Conservation (phyloP, 306 rosid species). For the Vigna nakashimae region DNA sequence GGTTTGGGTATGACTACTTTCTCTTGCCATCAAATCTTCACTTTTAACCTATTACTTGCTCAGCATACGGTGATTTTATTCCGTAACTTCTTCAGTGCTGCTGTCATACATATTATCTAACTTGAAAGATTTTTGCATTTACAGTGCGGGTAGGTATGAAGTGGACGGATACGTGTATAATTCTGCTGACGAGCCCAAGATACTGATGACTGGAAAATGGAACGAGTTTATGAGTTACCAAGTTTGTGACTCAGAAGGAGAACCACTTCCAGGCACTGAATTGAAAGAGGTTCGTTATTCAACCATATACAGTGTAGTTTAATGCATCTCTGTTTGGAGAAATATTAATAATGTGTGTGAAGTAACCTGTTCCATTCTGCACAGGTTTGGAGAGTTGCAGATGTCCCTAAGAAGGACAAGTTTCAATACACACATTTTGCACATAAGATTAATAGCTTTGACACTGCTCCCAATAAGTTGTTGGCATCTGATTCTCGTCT, state of each 20-base stretch:
- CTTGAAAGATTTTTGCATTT: constrained; percentile 38
- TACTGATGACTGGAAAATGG: constrained; percentile 95
- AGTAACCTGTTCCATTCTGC: constrained; percentile 45
- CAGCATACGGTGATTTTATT: constrained; percentile 1
- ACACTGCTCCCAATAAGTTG: constrained; percentile 89
- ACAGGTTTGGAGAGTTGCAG: constrained; percentile 94
- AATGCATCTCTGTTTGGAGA: not conserved
- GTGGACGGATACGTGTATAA: constrained; percentile 90
- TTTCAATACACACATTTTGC: constrained; percentile 96
- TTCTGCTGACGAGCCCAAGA: constrained; percentile 82
- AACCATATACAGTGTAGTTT: constrained; percentile 1
- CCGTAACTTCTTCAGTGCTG: constrained; percentile 1
- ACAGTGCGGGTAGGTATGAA: constrained; percentile 91
- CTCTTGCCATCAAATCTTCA: constrained; percentile 25
- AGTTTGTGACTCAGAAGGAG: constrained; percentile 88
- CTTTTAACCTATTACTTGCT: constrained; percentile 11
- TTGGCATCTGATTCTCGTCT: constrained; percentile 91
- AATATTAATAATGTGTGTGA: not conserved
- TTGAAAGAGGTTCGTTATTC: constrained; percentile 73
- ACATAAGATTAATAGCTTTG: constrained; percentile 91
- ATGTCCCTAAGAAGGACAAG: constrained; percentile 73
- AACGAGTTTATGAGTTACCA: constrained; percentile 85
- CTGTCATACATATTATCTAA: not conserved
- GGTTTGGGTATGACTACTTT: constrained; percentile 78
- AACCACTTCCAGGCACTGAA: constrained; percentile 84